Evolutionary conservation across 768 basidiomycete genomes (phyloP).

Genomic region (Cystofilobasidium capitatum): DNA sequence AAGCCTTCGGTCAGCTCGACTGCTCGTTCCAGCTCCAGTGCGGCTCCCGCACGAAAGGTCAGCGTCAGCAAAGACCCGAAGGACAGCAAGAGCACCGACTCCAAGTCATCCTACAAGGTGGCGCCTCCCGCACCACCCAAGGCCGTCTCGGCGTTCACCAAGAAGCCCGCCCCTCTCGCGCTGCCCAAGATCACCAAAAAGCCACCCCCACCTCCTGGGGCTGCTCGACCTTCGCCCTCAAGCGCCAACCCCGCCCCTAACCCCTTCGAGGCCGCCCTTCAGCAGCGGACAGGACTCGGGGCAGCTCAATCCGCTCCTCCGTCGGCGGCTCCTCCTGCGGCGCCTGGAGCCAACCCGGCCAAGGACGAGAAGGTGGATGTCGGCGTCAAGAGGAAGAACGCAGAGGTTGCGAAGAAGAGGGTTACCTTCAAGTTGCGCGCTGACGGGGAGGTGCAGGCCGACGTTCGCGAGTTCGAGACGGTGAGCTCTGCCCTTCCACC

Average conservation of each 20-base stretch:
- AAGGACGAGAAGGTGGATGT: neutral
- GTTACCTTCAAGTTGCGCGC: neutral
- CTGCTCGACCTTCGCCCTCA: neutral
- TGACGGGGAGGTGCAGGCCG: neutral
- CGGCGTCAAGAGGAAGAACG: neutral
- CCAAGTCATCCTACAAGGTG: neutral
- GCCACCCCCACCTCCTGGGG: neutral
- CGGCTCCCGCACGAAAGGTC: no score
- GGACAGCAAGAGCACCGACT: neutral
- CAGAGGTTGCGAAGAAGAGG: neutral
- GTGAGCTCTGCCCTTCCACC: neutral
- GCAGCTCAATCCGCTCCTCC: neutral
- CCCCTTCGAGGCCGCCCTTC: neutral
- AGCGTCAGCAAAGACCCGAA: slow-evolving; percentile 4
- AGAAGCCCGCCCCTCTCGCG: neutral
- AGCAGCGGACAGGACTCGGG: neutral
- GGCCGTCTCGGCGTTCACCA: neutral
- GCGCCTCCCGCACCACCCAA: neutral
- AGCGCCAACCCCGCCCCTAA: neutral
- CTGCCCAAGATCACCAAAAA: neutral
- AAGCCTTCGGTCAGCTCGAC: no score
- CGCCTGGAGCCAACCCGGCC: no score
- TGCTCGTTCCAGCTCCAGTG: no score
- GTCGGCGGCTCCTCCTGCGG: neutral
- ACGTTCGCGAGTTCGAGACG: neutral